Base-by-base conservation (phyloP, 1,284 basidiomycete genomes). In the Peniophora sp. region DNA sequence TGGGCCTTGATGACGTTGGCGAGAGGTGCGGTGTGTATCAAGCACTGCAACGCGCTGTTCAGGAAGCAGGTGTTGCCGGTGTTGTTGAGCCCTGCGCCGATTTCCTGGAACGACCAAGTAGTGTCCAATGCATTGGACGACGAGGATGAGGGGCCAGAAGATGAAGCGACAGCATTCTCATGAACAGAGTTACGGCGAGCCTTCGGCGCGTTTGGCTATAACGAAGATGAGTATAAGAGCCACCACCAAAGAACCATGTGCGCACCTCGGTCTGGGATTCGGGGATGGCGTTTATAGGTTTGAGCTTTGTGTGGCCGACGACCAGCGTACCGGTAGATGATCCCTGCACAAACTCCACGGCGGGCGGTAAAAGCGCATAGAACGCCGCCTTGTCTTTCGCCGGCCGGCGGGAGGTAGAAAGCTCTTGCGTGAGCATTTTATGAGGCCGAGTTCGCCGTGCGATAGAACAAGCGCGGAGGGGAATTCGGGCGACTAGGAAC, bases 41-140 rank as follows among this genome's bases (percentile, higher is more conserved):
- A 77, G 59, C 93, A 92, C 71, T 99, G 97, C 53, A 99, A 71
- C 32, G 89, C 91, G 57, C 92, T 94, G 69, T 99, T 99, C 60
- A 97, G 74, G 69, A 97, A 99, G 69, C 97, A 99, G 1, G 93
- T 97, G 66, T 98, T 99, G 48, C 93, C 93, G n/a, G 74, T 84
- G 69, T 99, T 99, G 61, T 82, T 73, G 35, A 99, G 72, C 1
- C 96, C 96, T 52, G 63, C 66, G 19, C 78, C 88, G 53, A 78
- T 66, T 49, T 41, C 38, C 19, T n/a, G 19, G 19, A 41, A 41
- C 16, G 84, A 83, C 81, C 73, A 87, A 49, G 78, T 63, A 46
- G 73, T 65, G 56, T 85, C 81, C 50, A 89, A 74, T 34, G 73
- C 65, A 38, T 72, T 71, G 10, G 27, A 69, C 64, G 58, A 78